phyloP scores from a whole-genome alignment of 805 yeast genomes.

The Wickerhamomyces strasburgensis region DNA sequence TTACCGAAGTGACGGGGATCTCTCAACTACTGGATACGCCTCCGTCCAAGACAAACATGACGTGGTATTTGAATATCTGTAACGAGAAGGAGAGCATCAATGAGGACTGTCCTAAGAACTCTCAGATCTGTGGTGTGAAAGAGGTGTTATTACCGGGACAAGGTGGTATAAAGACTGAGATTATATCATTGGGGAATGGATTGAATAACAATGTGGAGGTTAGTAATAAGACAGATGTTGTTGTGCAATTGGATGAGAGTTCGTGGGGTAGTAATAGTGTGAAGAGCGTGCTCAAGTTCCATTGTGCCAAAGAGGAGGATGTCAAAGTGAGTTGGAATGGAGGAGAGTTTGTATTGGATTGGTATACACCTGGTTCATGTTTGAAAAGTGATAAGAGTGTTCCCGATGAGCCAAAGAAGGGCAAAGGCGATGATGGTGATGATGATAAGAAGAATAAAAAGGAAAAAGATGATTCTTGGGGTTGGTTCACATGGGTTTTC shows the following conservation, averaged over 20 bases:
- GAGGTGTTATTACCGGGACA: slow-evolving; percentile 45
- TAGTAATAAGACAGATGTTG: slow-evolving; percentile 29
- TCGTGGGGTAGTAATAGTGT: slow-evolving; percentile 66
- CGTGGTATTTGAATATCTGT: slow-evolving; percentile 75
- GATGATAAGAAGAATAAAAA: slow-evolving; percentile 18
- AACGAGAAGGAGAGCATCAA: slow-evolving; percentile 34
- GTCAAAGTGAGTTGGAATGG: slow-evolving; percentile 23
- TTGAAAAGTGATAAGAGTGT: slow-evolving; percentile 26
- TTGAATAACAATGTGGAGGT: slow-evolving; percentile 29
- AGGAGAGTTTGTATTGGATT: slow-evolving; percentile 28
- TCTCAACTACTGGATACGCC: slow-evolving; percentile 56
- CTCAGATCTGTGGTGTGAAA: slow-evolving; percentile 77
- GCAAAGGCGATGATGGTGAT: slow-evolving; percentile 26
- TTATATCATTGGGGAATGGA: slow-evolving; percentile 51
- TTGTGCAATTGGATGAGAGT: slow-evolving; percentile 43
- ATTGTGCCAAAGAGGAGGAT: slow-evolving; percentile 39
- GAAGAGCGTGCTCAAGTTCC: slow-evolving; percentile 41
- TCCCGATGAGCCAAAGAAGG: slow-evolving; percentile 19
- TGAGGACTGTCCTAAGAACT: slow-evolving; percentile 57
- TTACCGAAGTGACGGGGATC: slow-evolving; percentile 47
- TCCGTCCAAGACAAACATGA: slow-evolving; percentile 58
- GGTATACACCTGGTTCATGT: slow-evolving; percentile 41
- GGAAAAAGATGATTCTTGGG: slow-evolving; percentile 46
- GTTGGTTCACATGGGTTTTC: slow-evolving; percentile 79
- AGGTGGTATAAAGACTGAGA: slow-evolving; percentile 48